Evolutionary conservation across 352 stramenopile genomes (phyloP).

Genomic region (Pythium rishiriense): DNA sequence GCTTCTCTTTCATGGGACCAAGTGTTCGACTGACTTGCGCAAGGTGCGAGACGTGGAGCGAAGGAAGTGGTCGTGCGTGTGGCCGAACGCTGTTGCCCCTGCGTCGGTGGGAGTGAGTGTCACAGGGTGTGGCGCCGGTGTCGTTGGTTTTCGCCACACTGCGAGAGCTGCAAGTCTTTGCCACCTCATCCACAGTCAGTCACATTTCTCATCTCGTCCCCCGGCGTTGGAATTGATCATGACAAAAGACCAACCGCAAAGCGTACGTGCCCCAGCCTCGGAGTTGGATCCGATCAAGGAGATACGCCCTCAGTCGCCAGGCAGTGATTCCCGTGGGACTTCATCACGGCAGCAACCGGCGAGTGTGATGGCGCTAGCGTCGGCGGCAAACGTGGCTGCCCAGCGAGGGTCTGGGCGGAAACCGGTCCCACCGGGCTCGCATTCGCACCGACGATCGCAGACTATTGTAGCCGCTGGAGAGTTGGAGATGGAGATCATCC

Average conservation of each 20-base stretch:
- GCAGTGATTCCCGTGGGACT: background rate
- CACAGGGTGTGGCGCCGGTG: too few relatives aligned
- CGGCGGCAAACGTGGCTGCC: constrained; percentile 10
- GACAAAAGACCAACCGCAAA: background rate
- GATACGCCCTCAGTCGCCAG: constrained; percentile 4
- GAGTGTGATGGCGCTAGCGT: constrained; percentile 18
- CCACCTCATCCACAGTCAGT: too few relatives aligned
- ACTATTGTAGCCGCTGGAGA: constrained; percentile 38
- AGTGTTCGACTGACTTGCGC: constrained; percentile 1
- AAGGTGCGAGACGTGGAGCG: background rate
- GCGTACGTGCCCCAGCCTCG: background rate
- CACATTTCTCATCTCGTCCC: too few relatives aligned
- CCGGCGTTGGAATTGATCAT: background rate
- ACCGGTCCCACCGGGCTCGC: background rate
- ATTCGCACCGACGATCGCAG: constrained; percentile 36
- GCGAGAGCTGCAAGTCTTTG: too few relatives aligned
- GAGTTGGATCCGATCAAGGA: constrained; percentile 15
- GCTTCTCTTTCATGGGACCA: background rate
- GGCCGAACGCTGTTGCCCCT: too few relatives aligned
- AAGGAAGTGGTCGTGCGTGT: too few relatives aligned
- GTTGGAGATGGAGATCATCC: constrained; percentile 39
- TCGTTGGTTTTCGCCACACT: too few relatives aligned
- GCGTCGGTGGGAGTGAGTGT: too few relatives aligned
- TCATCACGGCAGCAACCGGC: background rate
- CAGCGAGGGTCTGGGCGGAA: constrained; percentile 7